Evolutionary conservation across 305 asterid species (phyloP).

Genomic region (Fraxinus dipetala): DNA sequence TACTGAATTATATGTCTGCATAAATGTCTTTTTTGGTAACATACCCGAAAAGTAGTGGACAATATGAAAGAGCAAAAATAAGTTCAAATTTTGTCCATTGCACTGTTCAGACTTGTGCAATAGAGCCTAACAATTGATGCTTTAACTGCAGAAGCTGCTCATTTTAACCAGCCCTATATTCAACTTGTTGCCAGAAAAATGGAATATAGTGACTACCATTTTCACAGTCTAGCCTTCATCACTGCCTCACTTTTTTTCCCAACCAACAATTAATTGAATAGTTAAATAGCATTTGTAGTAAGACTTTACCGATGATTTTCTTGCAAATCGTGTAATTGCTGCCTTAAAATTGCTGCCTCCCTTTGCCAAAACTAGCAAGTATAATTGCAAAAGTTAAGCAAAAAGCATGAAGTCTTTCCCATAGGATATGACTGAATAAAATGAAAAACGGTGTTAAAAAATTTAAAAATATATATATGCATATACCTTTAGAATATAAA

Average conservation of each 20-base stretch:
- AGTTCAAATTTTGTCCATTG: background rate
- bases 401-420: background rate
- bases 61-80: background rate
- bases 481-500: background rate
- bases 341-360: conserved; percentile 71
- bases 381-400: conserved; percentile 12
- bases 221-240: background rate
- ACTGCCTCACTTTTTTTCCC: background rate
- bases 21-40: no score
- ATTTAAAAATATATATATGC: background rate
- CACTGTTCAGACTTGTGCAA: background rate
- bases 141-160: background rate
- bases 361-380: conserved; percentile 72
- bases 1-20: background rate
- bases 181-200: background rate
- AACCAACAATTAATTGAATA: background rate
- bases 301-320: conserved; percentile 57
- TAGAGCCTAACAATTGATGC: background rate
- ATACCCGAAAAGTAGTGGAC: background rate
- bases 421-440: background rate
- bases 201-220: background rate
- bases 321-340: conserved; percentile 63
- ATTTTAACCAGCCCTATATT: background rate
- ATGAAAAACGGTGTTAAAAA: background rate
- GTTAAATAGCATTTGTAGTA: background rate